These are phyloP conservation scores for Starmerella potacharoeniae DNA, from an alignment of 805 yeast genomes.

Conservation along the genomic window DNA sequence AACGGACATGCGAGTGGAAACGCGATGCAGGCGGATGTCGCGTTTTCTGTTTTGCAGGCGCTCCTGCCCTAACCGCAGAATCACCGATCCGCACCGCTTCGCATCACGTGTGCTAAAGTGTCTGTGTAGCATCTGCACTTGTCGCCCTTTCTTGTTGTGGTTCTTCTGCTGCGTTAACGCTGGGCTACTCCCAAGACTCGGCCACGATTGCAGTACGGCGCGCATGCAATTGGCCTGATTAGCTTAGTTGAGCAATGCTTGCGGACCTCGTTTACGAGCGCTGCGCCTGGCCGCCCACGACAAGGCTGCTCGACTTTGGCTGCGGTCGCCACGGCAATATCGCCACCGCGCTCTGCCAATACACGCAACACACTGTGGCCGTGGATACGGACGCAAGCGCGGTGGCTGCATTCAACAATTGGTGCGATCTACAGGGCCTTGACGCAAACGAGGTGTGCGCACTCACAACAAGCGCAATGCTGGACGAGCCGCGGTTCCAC, in stretches of 20 bases:
- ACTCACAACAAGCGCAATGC: not conserved
- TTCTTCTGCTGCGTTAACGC: no score
- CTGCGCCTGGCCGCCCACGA: not conserved
- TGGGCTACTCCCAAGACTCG: no score
- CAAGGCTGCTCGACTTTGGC: conserved; percentile 14
- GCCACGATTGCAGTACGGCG: no score
- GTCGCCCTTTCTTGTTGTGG: no score
- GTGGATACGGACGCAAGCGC: conserved; percentile 6
- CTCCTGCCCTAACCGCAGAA: conserved; percentile 1
- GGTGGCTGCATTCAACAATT: conserved; percentile 8
- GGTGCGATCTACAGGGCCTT: conserved; percentile 11
- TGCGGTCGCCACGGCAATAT: conserved; percentile 16
- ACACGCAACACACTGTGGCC: conserved; percentile 7
- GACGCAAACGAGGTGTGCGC: conserved; percentile 6
- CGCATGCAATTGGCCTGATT: no score
- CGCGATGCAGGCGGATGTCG: not conserved
- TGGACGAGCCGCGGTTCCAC: not conserved
- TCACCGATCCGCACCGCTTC: not conserved
- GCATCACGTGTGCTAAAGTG: not conserved
- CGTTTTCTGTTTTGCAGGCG: not conserved
- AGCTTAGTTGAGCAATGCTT: not conserved
- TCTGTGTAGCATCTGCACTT: no score
- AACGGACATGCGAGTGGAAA: conserved; percentile 1
- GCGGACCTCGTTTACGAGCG: conserved; percentile 3
- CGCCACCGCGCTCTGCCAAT: conserved; percentile 5